Evolutionary conservation across 179 eudicot species (phyloP).

Genomic region (Amaranthus tricolor): DNA sequence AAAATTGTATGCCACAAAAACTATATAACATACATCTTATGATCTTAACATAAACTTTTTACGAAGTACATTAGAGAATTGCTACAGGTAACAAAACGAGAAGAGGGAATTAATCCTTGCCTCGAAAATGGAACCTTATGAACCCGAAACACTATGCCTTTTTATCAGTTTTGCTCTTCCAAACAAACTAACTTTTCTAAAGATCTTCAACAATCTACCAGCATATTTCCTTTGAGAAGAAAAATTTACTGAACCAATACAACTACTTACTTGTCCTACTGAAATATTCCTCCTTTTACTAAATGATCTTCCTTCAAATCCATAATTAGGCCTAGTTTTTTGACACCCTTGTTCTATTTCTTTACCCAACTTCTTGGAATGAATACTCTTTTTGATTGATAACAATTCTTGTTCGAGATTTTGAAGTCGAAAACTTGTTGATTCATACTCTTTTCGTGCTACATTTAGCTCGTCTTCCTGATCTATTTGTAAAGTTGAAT

Average conservation of each 20-base stretch:
- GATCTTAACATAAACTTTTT: too few relatives aligned
- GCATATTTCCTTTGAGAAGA: constrained; percentile 67
- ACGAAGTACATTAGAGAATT: too few relatives aligned
- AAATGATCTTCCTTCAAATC: constrained; percentile 46
- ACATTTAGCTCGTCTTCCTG: constrained; percentile 25
- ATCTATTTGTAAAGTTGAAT: constrained; percentile 19
- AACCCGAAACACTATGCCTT: constrained; percentile 33
- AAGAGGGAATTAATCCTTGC: too few relatives aligned
- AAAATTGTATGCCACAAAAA: too few relatives aligned
- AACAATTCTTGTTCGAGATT: constrained; percentile 70
- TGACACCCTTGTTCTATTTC: constrained; percentile 28
- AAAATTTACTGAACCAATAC: constrained; percentile 69
- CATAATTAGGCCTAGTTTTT: constrained; percentile 21
- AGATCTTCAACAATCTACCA: constrained; percentile 54
- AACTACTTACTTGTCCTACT: constrained; percentile 61
- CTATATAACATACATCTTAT: too few relatives aligned
- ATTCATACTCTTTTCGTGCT: constrained; percentile 55
- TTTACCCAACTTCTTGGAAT: constrained; percentile 32
- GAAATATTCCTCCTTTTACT: constrained; percentile 50
- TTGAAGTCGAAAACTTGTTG: constrained; percentile 80
- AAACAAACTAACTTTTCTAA: constrained; percentile 54
- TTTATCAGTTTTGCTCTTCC: constrained; percentile 57
- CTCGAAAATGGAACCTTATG: constrained; percentile 10
- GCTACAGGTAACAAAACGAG: too few relatives aligned
- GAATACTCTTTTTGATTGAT: constrained; percentile 59